Evolutionary conservation across 1,139 yeast genomes (phyloP).

Genomic region (Meyerozyma guilliermondii): DNA sequence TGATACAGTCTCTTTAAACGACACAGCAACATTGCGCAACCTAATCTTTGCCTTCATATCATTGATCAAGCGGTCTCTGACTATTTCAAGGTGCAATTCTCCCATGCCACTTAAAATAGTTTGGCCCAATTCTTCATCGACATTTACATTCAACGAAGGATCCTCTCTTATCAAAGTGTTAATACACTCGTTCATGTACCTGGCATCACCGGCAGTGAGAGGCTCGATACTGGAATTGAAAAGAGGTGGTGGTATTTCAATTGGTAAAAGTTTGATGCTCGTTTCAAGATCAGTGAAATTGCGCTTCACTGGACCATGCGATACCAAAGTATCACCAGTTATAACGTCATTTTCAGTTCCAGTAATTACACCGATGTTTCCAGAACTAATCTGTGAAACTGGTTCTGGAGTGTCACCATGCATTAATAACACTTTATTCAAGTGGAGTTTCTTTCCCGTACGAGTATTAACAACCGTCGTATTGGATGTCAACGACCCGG

Average conservation of each 20-base stretch:
- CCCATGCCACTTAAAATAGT: conserved; percentile 93
- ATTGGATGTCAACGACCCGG: conserved; percentile 66
- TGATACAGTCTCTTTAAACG: conserved; percentile 73
- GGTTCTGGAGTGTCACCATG: conserved; percentile 84
- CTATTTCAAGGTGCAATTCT: conserved; percentile 86
- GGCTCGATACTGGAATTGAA: conserved; percentile 87
- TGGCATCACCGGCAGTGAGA: conserved; percentile 70
- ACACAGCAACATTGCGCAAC: conserved; percentile 78
- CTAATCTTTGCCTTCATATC: conserved; percentile 81
- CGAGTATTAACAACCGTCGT: conserved; percentile 62
- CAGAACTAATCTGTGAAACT: conserved; percentile 56
- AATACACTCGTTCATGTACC: conserved; percentile 65
- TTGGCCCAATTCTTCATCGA: conserved; percentile 87
- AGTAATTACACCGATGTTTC: conserved; percentile 87
- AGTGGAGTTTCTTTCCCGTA: conserved; percentile 60
- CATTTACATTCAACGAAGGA: conserved; percentile 52
- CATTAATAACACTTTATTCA: conserved; percentile 72
- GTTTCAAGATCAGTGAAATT: conserved; percentile 48
- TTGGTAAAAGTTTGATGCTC: conserved; percentile 62
- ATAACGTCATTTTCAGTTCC: conserved; percentile 66
- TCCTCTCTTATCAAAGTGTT: conserved; percentile 71
- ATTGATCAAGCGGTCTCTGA: conserved; percentile 66
- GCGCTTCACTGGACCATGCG: conserved; percentile 43
- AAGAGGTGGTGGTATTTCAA: conserved; percentile 86
- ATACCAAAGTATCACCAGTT: conserved; percentile 87